Base-by-base conservation (phyloP, 148 eudicot genomes). In the Vaccinium corymbosum region DNA sequence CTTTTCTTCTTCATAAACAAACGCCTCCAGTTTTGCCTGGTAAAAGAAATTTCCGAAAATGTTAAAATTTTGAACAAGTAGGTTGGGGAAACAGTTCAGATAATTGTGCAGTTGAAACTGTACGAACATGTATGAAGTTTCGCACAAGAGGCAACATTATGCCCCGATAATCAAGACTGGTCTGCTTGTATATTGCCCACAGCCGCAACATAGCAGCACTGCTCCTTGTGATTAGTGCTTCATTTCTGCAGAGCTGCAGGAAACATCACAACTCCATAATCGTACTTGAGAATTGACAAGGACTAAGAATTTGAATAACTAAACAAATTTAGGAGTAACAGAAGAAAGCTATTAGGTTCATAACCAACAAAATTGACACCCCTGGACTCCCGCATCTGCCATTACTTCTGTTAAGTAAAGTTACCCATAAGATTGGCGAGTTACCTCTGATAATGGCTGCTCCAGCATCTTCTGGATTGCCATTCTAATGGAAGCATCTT, bases 1-100 rank as follows among this genome's bases (percentile, higher is more conserved):
- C 55, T 91, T 91, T 46, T 97, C 98, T 79, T 93, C 93, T 88
- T 92, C 92, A 82, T 94, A 95, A 4, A 93, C 92, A 57, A 90
- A 85, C 83, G 91, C 91, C 87, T 93, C 97, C 85, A 95, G 51
- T 66, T 82, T 93, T 80, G 92, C 94, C 98, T 95, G 83, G 53
- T 17, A 85, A 76, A 86, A 16, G 51, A 17, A 17, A 51, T 12
- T 16, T 10, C 51, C 22, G 3, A 11, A 6, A 80, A 46, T 20
- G 19, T 55, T 17, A 32, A 56, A 57, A 16, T 38, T 80, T 57
- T 2, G 46, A 20, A 49, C 32, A 35, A 17, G 29, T 50, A 38
- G 38, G 82, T 57, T 35, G 10, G 51, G 22, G 38, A 17, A 19
- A 52, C 16, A 51, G 22, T 9, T 13, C 42, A 22, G 57, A 52